Evolutionary conservation across 495 filamentous ascomycete species (phyloP).

Genomic region (Cercophora newfieldiana): DNA sequence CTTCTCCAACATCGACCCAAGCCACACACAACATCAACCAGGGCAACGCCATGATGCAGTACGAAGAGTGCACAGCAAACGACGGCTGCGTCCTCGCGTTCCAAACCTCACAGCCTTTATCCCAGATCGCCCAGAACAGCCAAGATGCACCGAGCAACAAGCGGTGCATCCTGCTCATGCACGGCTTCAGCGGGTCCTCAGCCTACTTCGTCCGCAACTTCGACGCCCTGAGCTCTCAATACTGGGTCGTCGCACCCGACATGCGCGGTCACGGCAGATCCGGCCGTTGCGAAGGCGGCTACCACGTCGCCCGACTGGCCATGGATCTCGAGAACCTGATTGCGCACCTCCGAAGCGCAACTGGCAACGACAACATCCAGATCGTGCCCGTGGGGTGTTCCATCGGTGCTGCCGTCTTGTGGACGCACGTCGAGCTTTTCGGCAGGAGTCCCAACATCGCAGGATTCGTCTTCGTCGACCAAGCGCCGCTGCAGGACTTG

Average conservation of each 20-base stretch:
- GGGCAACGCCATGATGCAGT: slow-evolving; percentile 24
- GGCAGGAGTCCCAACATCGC: slow-evolving; percentile 30
- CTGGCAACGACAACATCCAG: neutral
- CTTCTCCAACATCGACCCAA: neutral
- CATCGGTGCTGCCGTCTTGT: slow-evolving; percentile 48
- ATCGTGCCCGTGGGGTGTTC: slow-evolving; percentile 44
- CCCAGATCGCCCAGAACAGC: neutral
- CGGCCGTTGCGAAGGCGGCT: slow-evolving; percentile 34
- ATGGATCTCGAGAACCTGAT: slow-evolving; percentile 42
- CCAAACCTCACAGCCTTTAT: slow-evolving; percentile 30
- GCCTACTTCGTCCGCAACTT: slow-evolving; percentile 45
- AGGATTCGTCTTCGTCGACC: slow-evolving; percentile 47
- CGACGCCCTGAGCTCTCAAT: slow-evolving; percentile 18
- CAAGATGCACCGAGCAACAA: neutral
- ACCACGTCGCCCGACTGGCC: slow-evolving; percentile 48
- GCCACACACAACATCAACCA: neutral
- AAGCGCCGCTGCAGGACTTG: slow-evolving; percentile 47
- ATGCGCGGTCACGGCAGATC: slow-evolving; percentile 47
- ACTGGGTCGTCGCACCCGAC: slow-evolving; percentile 46
- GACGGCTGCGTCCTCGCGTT: slow-evolving; percentile 37
- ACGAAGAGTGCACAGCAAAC: slow-evolving; percentile 30
- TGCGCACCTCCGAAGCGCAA: slow-evolving; percentile 21
- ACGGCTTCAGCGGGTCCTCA: slow-evolving; percentile 49
- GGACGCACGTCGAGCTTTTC: slow-evolving; percentile 47
- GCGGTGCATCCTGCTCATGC: slow-evolving; percentile 38